Conservation (phyloP, 208 protist species). For the Crithidia acanthocephali region DNA sequence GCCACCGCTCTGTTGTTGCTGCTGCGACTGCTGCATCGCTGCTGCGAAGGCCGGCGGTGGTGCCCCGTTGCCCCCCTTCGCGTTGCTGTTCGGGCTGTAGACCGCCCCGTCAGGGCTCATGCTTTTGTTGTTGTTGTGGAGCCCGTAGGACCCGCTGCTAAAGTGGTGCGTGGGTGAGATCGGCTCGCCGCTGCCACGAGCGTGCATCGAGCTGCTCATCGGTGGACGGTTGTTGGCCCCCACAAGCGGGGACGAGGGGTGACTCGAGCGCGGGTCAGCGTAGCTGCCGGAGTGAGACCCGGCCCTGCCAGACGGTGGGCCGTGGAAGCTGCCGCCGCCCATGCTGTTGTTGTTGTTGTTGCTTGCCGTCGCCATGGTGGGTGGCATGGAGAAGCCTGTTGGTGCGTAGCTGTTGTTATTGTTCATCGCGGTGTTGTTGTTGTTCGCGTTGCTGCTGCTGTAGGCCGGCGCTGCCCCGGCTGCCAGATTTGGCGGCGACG, state of each 20-base stretch:
- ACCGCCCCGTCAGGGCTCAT: not conserved
- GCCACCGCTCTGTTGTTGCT: conserved; percentile 19
- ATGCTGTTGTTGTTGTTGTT: not conserved
- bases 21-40: conserved; percentile 20
- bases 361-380: conserved; percentile 11
- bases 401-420: conserved; percentile 42
- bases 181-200: conserved; percentile 7
- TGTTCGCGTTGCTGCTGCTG: not conserved
- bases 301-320: not conserved
- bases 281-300: conserved; percentile 23
- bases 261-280: conserved; percentile 12
- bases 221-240: not conserved
- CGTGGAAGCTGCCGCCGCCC: conserved; percentile 12
- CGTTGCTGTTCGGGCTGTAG: conserved; percentile 16
- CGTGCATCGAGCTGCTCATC: not conserved
- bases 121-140: not conserved
- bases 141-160: conserved; percentile 13
- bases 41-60: conserved; percentile 17
- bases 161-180: conserved; percentile 17
- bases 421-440: conserved; percentile 16
- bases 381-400: conserved; percentile 36
- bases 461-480: not conserved
- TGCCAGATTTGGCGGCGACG: not conserved
- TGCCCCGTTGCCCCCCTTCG: not conserved
- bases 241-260: conserved; percentile 16